Conservation (phyloP, 2,329 filamentous ascomycete genomes). For the Helicocarpus griseus region DNA sequence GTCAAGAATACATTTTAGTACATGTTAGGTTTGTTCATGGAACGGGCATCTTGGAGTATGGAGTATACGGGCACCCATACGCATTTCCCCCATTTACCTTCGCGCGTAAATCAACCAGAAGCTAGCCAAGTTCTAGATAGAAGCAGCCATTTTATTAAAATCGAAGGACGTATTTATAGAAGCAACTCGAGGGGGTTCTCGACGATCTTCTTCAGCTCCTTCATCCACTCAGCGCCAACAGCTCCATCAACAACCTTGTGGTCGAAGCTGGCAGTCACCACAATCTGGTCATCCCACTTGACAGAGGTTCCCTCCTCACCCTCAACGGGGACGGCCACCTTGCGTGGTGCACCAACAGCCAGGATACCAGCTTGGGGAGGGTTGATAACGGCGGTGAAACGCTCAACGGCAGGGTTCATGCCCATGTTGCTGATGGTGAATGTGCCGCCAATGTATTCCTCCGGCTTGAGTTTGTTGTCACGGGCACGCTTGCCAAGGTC, state of each 20-base stretch:
- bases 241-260: constrained; percentile 98
- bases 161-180: constrained; percentile 50
- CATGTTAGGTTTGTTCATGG: neutral
- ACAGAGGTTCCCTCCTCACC: constrained; percentile 70
- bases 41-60: no score
- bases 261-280: constrained; percentile 91
- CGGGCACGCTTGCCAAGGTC: constrained; percentile 92
- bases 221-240: constrained; percentile 92
- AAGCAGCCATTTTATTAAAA: no score
- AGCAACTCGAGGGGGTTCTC: constrained; percentile 96
- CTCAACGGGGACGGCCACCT: constrained; percentile 83
- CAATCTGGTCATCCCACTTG: constrained; percentile 95
- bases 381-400: constrained; percentile 98
- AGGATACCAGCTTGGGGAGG: constrained; percentile 93
- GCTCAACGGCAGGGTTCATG: constrained; percentile 94
- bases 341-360: constrained; percentile 87
- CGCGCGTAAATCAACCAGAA: neutral
- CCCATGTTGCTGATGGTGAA: constrained; percentile 99
- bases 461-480: constrained; percentile 97
- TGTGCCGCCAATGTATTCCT: constrained; percentile 97
- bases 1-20: constrained; percentile 5
- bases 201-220: constrained; percentile 91
- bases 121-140: constrained; percentile 4
- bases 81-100: neutral
- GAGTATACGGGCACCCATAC: neutral